Conservation (phyloP, 225 moss, liverwort and hornwort genomes). For the Straminergon stramineum region DNA sequence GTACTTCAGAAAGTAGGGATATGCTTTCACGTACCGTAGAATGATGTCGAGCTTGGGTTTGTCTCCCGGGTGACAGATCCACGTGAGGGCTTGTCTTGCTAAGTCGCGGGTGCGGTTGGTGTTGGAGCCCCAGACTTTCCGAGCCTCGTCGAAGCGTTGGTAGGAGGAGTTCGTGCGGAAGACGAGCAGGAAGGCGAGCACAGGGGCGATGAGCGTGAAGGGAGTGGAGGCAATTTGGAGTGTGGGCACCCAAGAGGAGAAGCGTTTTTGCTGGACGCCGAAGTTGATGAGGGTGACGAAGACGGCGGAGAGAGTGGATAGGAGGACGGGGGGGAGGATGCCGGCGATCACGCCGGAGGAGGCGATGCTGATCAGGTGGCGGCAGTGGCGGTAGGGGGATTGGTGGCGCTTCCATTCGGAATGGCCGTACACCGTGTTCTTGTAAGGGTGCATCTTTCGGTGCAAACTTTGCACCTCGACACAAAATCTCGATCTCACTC, state of each 20-base stretch:
- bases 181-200: conserved; percentile 78
- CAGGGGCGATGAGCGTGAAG: conserved; percentile 67
- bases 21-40: conserved; percentile 52
- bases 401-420: conserved; percentile 63
- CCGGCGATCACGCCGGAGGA: conserved; percentile 55
- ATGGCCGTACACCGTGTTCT: conserved; percentile 60
- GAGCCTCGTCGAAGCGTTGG: conserved; percentile 73
- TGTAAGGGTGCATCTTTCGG: conserved; percentile 25
- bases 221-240: conserved; percentile 48
- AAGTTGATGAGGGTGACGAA: conserved; percentile 50
- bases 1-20: conserved; percentile 55
- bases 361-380: conserved; percentile 45
- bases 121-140: conserved; percentile 69
- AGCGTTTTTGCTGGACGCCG: background rate
- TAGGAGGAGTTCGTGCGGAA: conserved; percentile 89
- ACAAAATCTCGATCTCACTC: background rate
- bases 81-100: conserved; percentile 52
- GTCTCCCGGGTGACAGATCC: conserved; percentile 43
- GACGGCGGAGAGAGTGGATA: conserved; percentile 42
- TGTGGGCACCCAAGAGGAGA: conserved; percentile 26
- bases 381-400: conserved; percentile 58
- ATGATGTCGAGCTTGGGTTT: conserved; percentile 9
- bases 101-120: conserved; percentile 57
- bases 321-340: conserved; percentile 55
- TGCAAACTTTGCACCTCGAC: background rate